Base-by-base conservation (phyloP, 345 rosid species). In the Heritiera littoralis region DNA sequence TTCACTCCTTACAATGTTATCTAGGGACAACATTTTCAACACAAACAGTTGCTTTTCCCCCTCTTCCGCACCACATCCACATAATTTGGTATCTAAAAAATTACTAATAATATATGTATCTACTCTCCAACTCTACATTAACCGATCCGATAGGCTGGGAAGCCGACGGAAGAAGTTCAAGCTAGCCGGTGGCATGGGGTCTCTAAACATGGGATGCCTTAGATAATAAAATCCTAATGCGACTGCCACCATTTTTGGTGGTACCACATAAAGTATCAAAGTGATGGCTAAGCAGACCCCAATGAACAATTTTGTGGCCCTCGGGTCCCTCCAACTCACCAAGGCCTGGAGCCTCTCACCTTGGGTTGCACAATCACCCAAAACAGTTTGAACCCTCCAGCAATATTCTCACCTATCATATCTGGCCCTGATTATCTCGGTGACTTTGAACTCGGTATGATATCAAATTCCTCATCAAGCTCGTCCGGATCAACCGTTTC, bases 261-360 rank as follows among this genome's bases (percentile, higher is more conserved):
- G 99, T 75, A 96, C 98, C 45, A 58, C 86, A 18, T 91, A 96
- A 1, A 96, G 84, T 23, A 86, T 79, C 66, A 94, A 40, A 0
- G 97, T 94, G 59, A 91, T 90, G n/a, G 80, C 89, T 46, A 89
- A 83, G 81, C 99, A 96, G 17, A 90, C 89, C 66, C 89, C 97
- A 30, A 96, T 91, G 86, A 94, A 96, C 80, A 96, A 76, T 71
- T 91, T 94, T 0, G 97, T 94, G 10, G 99, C 99, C 65, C 98
- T 87, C 41, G 99, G 99, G 81, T 96, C 99, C 84, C 99, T 92
- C 99, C 99, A 96, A 69, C 98, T 94, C 74, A 94, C 97, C 74
- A 94, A 75, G 11, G 99, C 98, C 65, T 96, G 99, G 40, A 89
- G 77, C 71, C 99, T 71, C 84, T 96, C 99, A 0, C 99, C 99